These are phyloP conservation scores for Pelargonium hybrid DNA, from an alignment of 441 rosid species.

Conservation along the genomic window DNA sequence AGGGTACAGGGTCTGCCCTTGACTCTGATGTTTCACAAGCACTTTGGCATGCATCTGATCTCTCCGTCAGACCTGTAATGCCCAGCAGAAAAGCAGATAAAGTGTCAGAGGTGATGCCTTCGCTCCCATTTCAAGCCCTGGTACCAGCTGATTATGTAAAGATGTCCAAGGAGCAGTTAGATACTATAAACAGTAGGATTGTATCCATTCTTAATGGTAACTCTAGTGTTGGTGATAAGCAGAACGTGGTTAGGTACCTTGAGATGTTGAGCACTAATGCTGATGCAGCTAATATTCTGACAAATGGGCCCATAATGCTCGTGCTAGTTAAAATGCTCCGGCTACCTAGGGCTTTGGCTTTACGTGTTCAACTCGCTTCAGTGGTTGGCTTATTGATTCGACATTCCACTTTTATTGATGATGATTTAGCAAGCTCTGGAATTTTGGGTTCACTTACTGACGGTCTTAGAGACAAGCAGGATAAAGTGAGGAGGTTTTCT, in stretches of 20 bases:
- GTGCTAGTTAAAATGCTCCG: slow-evolving; percentile 83
- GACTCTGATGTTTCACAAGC: slow-evolving; percentile 52
- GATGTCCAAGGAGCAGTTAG: slow-evolving; percentile 69
- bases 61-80: slow-evolving; percentile 92
- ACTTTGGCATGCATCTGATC: slow-evolving; percentile 92
- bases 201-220: slow-evolving; percentile 52
- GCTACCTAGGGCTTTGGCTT: slow-evolving; percentile 65
- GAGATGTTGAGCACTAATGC: slow-evolving; percentile 78
- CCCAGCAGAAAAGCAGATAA: slow-evolving; percentile 86
- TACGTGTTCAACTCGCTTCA: slow-evolving; percentile 89
- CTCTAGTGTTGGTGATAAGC: slow-evolving; percentile 71
- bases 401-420: slow-evolving; percentile 74
- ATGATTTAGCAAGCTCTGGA: slow-evolving; percentile 81
- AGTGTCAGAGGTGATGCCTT: slow-evolving; percentile 44
- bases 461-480: slow-evolving; percentile 91
- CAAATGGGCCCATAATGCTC: slow-evolving; percentile 88
- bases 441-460: slow-evolving; percentile 75
- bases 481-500: slow-evolving; percentile 83
- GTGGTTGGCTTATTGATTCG: slow-evolving; percentile 84
- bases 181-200: slow-evolving; percentile 46
- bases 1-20: slow-evolving; percentile 32
- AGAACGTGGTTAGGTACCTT: slow-evolving; percentile 72
- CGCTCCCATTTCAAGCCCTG: slow-evolving; percentile 66
- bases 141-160: slow-evolving; percentile 66
- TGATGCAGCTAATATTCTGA: slow-evolving; percentile 76